Evolutionary conservation across 2,329 filamentous ascomycete genomes (phyloP), one percentile per base, ranked within the genome.

Genomic region (Blastomyces emzantsi): DNA sequence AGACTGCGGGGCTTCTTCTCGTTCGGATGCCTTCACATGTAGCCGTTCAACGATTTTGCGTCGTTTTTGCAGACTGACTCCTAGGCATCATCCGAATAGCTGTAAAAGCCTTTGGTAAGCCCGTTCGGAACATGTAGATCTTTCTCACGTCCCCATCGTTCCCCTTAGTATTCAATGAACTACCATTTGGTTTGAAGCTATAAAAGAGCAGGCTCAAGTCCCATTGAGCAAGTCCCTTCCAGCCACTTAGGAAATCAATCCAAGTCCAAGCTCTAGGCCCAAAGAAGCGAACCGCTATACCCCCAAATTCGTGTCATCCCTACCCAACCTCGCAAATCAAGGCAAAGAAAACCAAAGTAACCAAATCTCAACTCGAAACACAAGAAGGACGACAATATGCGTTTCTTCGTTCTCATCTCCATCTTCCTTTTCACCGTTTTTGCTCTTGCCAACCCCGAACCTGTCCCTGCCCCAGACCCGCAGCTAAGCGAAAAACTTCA

Each of bases 11-110:
- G 47, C 5, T 25, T 28, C 47, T 28, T 51, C 7, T 22, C 47
- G 47, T 28, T 51, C 22, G 11, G 56, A 58, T 22, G 22, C n/a
- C 22, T 58, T 58, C 55, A 41, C 55, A 57, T 58, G 56, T 45
- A 58, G 56, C 33, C 19, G 19, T 41, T 43, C 55, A 43, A 3
- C 9, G 33, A 28, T 28, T 51, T 51, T 15, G 47, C 22, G 22
- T 28, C 28, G 47, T 13, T 15, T 17, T 25, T 15, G 9, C 22
- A 15, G 19, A 22, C 36, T 15, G 36, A 41, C 13, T 19, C 55
- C n/a, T 33, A 58, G 55, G 19, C 25, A 22, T 43, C n/a, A 17
- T 15, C 36, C 36, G n/a, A 58, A 39, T 58, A 36, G n/a, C 33
- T 58, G 7, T 22, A 58, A 36, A 57, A 43, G n/a, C 13, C 17